These are phyloP conservation scores for Fusarium lyarnte DNA, from an alignment of 2,329 filamentous ascomycete species.

Conservation along the genomic window DNA sequence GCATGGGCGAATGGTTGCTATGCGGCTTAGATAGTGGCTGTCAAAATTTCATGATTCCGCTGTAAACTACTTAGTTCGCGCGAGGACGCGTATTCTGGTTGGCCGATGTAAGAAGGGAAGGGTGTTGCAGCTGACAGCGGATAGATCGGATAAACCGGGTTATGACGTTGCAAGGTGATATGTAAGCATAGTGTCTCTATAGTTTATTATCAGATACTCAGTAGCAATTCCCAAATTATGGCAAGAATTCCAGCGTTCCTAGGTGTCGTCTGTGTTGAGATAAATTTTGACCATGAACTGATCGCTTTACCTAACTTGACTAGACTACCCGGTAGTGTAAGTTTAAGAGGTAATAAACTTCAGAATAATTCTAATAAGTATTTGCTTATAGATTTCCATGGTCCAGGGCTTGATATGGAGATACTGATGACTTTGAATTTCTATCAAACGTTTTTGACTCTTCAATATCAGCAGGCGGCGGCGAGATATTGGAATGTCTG, in stretches of 20 bases:
- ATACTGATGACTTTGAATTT: too few relatives aligned
- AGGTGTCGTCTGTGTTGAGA: not conserved
- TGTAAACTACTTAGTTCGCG: not conserved
- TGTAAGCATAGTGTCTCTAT: not conserved
- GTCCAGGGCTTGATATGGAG: accelerated
- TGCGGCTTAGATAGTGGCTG: not conserved
- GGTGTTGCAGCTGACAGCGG: not conserved
- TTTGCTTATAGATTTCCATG: accelerated
- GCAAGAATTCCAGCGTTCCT: accelerated
- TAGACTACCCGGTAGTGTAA: not conserved
- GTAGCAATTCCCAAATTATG: not conserved
- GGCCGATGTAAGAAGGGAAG: not conserved
- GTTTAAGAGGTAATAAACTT: accelerated
- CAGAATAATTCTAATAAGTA: not conserved
- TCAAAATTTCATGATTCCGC: not conserved
- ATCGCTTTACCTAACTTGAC: accelerated
- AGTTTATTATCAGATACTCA: accelerated
- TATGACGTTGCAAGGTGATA: accelerated
- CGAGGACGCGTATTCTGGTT: not conserved
- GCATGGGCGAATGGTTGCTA: not conserved
- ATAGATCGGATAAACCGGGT: not conserved
- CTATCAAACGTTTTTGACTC: accelerated
- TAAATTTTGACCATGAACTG: accelerated
- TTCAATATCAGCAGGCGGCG: accelerated
- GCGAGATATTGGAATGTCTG: accelerated